These are phyloP conservation scores for Fusarium staphyleae DNA, from an alignment of 2,329 filamentous ascomycete genomes.

Conservation along the genomic window DNA sequence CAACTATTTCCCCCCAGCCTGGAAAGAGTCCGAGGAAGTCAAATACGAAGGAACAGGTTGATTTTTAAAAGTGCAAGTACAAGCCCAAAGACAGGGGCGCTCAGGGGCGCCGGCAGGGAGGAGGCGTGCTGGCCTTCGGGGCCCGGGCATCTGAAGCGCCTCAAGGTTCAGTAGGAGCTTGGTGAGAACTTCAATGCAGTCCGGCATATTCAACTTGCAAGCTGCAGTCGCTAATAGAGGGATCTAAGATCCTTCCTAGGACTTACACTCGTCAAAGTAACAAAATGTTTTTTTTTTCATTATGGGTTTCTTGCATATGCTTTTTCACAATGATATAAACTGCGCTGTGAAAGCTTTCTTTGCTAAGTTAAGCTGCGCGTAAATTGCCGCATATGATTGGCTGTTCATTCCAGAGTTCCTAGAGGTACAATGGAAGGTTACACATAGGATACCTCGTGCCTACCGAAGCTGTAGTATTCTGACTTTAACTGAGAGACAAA, in stretches of 20 bases:
- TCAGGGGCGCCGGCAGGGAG: slow-evolving; percentile 4
- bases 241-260: too few relatives aligned
- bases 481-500: neutral
- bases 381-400: neutral
- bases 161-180: neutral
- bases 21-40: neutral
- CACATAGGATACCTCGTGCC: neutral
- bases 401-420: neutral
- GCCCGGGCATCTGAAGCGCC: neutral
- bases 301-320: too few relatives aligned
- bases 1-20: neutral
- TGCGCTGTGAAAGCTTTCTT: too few relatives aligned
- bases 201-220: too few relatives aligned
- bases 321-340: too few relatives aligned
- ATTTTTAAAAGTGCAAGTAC: neutral
- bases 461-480: neutral
- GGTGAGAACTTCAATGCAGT: neutral
- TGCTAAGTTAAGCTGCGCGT: too few relatives aligned
- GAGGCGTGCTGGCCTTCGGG: neutral
- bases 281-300: too few relatives aligned
- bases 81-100: neutral
- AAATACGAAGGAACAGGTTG: slow-evolving; percentile 4
- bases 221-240: too few relatives aligned
- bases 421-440: neutral
- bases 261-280: too few relatives aligned